A percentile compares a stretch with the other conserved stretches of the same genome.
Conservation (phyloP, 2,329 filamentous ascomycete species). For the Chaetomium sp. region DNA sequence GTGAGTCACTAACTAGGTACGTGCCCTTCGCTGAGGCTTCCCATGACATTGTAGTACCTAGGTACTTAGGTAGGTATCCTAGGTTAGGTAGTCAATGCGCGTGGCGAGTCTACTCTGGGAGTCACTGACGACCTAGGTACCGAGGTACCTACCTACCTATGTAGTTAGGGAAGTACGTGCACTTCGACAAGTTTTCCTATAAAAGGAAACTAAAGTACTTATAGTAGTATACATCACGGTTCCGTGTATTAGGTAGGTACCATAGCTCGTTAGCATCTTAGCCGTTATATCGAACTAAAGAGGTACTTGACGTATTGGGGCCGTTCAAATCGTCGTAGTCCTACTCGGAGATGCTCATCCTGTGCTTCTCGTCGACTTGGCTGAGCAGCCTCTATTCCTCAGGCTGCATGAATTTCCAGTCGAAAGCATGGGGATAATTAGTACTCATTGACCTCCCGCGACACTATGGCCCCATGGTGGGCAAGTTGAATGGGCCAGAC, state of each 20-base stretch:
- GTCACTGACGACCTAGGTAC: not conserved
- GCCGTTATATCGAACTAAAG: not conserved
- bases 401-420: not conserved
- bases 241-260: no score
- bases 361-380: not conserved
- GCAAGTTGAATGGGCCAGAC: not conserved
- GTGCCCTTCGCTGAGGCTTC: no score
- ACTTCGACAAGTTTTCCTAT: not conserved
- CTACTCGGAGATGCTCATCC: not conserved
- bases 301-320: not conserved
- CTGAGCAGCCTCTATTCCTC: slow-evolving; percentile 1
- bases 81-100: no score
- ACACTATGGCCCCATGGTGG: not conserved
- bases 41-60: no score
- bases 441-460: not conserved
- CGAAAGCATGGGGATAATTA: not conserved
- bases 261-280: not conserved
- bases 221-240: no score
- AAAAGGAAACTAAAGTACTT: not conserved
- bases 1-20: no score
- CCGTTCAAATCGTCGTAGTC: not conserved
- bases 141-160: no score
- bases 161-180: no score
- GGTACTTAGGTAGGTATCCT: no score
- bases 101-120: not conserved